Evolutionary conservation across 768 basidiomycete genomes (phyloP).

Genomic region (Leucosporidium creatinivorum): DNA sequence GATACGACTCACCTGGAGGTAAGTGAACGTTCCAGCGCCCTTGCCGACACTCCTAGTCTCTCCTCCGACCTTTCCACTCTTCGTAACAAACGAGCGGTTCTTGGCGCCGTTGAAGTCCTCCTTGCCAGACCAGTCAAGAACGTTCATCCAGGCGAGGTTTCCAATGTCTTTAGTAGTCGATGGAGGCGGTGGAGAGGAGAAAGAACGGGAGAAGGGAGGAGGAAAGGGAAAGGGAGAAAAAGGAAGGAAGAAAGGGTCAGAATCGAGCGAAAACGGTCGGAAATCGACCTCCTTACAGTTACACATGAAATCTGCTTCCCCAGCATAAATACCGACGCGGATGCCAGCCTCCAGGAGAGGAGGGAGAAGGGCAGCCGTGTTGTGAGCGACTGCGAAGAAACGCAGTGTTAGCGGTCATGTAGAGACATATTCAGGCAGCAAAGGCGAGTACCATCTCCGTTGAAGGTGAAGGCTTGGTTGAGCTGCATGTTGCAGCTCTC

Average conservation of each 20-base stretch:
- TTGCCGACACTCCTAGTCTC: conserved; percentile 64
- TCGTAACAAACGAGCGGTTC: conserved; percentile 54
- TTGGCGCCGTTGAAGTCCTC: conserved; percentile 53
- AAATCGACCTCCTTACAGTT: conserved; percentile 56
- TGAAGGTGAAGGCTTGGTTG: conserved; percentile 37
- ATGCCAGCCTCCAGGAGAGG: conserved; percentile 76
- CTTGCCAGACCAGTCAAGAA: conserved; percentile 57
- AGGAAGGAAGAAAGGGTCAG: neutral
- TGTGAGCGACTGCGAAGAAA: conserved; percentile 58
- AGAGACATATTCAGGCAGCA: too few relatives aligned
- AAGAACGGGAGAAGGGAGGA: neutral
- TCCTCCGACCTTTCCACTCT: conserved; percentile 55
- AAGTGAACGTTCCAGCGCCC: conserved; percentile 38
- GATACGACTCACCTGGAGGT: neutral
- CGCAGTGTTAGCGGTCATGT: neutral
- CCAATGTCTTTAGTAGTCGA: conserved; percentile 48
- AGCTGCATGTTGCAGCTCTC: conserved; percentile 55
- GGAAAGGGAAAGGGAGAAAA: neutral
- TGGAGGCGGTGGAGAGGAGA: neutral
- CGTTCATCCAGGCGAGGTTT: conserved; percentile 66
- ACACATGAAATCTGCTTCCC: conserved; percentile 67
- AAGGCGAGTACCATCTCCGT: conserved; percentile 54
- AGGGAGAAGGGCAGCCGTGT: conserved; percentile 68
- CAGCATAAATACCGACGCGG: conserved; percentile 79
- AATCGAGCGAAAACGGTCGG: neutral